Conservation (phyloP, 2,329 filamentous ascomycete genomes). For the Stachybotrys chartarum region DNA sequence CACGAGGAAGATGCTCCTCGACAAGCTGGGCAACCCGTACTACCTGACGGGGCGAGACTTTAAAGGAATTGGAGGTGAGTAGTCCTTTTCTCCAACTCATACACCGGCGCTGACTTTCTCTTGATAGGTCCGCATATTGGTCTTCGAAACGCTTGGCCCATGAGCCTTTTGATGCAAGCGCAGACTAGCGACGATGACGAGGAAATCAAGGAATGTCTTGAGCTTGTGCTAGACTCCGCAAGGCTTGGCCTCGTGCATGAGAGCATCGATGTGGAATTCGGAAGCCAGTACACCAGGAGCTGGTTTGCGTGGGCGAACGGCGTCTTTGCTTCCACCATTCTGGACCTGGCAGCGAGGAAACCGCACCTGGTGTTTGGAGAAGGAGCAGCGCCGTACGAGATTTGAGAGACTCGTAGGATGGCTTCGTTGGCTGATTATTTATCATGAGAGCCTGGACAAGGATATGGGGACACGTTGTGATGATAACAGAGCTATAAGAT, state of each 20-base stretch:
- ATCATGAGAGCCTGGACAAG: neutral
- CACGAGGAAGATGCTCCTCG: constrained; percentile 71
- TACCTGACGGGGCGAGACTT: constrained; percentile 73
- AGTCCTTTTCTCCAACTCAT: constrained; percentile 3
- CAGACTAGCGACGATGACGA: constrained; percentile 78
- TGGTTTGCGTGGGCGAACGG: constrained; percentile 99
- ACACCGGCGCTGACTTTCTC: constrained; percentile 5
- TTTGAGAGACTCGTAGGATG: neutral
- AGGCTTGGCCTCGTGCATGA: constrained; percentile 82
- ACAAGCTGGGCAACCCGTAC: constrained; percentile 77
- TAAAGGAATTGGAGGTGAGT: constrained; percentile 76
- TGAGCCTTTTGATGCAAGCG: constrained; percentile 86
- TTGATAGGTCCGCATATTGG: constrained; percentile 60
- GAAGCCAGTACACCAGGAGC: constrained; percentile 67
- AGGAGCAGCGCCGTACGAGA: constrained; percentile 50
- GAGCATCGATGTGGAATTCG: constrained; percentile 72
- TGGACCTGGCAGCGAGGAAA: constrained; percentile 83
- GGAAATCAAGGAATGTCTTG: constrained; percentile 70
- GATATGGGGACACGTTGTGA: neutral
- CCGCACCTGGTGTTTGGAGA: constrained; percentile 77
- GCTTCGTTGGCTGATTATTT: neutral
- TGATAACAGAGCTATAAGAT: neutral
- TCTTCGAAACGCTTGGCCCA: constrained; percentile 89
- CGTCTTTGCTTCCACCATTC: constrained; percentile 85
- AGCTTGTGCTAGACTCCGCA: constrained; percentile 68